Base-by-base conservation (phyloP, 345 rosid genomes). In the Clarkia xantiana region DNA sequence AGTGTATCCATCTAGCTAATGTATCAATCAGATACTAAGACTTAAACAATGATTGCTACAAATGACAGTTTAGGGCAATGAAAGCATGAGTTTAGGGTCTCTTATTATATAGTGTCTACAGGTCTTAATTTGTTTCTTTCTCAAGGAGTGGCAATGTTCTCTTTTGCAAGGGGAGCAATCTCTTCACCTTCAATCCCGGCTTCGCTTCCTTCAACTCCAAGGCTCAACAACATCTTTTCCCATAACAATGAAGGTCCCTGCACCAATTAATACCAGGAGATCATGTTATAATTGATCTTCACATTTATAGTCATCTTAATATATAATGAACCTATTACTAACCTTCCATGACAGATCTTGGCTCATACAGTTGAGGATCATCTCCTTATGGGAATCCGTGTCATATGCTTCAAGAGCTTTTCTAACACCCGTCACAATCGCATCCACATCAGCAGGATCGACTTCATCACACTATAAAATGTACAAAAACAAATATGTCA, bases 341-440 rank as follows among this genome's bases (percentile, higher is more conserved):
- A 85, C 97, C 95, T 86, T 86, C 98, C 96, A 91, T 36, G 98
- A 91, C 52, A 83, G 71, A 58, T 91, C 96, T 65, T 74, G 83
- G 42, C 81, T 77, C 98, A 91, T 91, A 63, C 98, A 76, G 55
- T 79, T 86, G 68, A 61, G 70, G 51, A 83, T 78, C 83, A 91
- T 86, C 71, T 91, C 96, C 59, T 59, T 64, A 52, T 79, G 48
- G 52, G 76, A 80, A 10, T 76, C 45, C 20, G 89, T 79, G 23
- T 70, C 94, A 41, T 63, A 83, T 40, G 69, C 53, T 56, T 64
- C 71, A 14, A 86, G 62, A 15, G 91, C 98, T 69, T 79, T 74
- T 4, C 48, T 58, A 17, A 79, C 93, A 14, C 67, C 61, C 41
- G 8, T 75, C 42, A 82, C 77, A 46, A 81, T 60, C 44, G 90